phyloP scores from a whole-genome alignment of 768 basidiomycete species.

The Naematelia aurantialba region DNA sequence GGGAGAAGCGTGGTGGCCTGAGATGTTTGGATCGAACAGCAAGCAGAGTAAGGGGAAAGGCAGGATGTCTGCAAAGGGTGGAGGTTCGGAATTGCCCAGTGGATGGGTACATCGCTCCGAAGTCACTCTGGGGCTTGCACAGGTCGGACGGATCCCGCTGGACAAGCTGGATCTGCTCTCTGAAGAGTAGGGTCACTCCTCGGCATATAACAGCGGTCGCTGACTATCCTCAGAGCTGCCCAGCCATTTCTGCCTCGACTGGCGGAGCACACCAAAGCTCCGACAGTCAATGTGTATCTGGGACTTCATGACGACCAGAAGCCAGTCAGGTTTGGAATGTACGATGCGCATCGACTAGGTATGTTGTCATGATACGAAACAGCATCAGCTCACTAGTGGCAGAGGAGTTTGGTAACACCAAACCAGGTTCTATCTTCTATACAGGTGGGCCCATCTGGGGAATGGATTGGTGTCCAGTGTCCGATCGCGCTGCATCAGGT shows the following conservation, averaged over 20 bases:
- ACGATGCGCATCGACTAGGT: conserved; percentile 25
- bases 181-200: conserved; percentile 20
- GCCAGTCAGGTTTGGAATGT: conserved; percentile 17
- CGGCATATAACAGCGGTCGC: background rate
- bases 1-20: conserved; percentile 47
- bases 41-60: conserved; percentile 1
- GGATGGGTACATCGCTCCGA: conserved; percentile 28
- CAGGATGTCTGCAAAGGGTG: background rate
- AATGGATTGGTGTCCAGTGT: conserved; percentile 87
- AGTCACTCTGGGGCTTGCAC: conserved; percentile 36
- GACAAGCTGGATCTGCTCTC: conserved; percentile 22
- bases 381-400: background rate
- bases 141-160: conserved; percentile 26
- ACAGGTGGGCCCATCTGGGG: conserved; percentile 89
- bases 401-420: conserved; percentile 18
- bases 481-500: conserved; percentile 47
- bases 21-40: conserved; percentile 25
- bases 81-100: conserved; percentile 19
- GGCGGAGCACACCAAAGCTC: conserved; percentile 16
- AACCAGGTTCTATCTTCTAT: conserved; percentile 59
- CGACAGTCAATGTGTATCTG: conserved; percentile 22
- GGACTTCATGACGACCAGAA: conserved; percentile 32
- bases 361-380: conserved; percentile 8
- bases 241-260: conserved; percentile 25
- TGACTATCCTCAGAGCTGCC: conserved; percentile 17